phyloP scores from a whole-genome alignment of 768 basidiomycete species.

The Naganishia antarctica region DNA sequence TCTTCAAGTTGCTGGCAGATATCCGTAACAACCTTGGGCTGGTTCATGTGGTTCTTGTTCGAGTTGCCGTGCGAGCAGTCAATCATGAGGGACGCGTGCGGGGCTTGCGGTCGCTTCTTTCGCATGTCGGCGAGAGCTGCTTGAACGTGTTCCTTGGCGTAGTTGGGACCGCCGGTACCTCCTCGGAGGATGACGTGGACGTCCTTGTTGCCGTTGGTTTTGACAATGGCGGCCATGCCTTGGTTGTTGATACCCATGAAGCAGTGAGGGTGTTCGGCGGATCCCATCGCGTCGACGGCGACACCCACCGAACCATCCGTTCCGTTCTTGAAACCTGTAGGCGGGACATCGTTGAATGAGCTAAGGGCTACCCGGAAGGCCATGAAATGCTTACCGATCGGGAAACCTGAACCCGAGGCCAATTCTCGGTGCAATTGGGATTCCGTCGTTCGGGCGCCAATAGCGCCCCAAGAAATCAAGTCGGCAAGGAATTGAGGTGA shows the following conservation, averaged over 20 bases:
- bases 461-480: conserved; percentile 56
- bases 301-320: conserved; percentile 89
- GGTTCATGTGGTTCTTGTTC: conserved; percentile 80
- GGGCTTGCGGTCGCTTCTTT: conserved; percentile 51
- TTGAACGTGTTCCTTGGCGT: conserved; percentile 68
- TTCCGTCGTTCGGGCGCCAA: conserved; percentile 57
- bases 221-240: conserved; percentile 65
- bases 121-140: conserved; percentile 67
- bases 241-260: conserved; percentile 97
- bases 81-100: conserved; percentile 31
- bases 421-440: conserved; percentile 50
- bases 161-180: conserved; percentile 84
- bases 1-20: conserved; percentile 59
- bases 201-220: conserved; percentile 88
- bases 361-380: background rate
- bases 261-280: conserved; percentile 82
- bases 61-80: conserved; percentile 79
- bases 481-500: conserved; percentile 52
- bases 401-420: conserved; percentile 69
- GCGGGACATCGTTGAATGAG: background rate
- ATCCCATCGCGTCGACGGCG: conserved; percentile 90
- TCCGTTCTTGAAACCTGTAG: conserved; percentile 76
- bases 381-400: conserved; percentile 58
- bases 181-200: conserved; percentile 92
- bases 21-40: conserved; percentile 81